A percentile compares a stretch with the other conserved stretches of the same genome.
Evolutionary conservation across 2,329 filamentous ascomycete genomes (phyloP).

Genomic region (Zymoseptoria pseudotritici): DNA sequence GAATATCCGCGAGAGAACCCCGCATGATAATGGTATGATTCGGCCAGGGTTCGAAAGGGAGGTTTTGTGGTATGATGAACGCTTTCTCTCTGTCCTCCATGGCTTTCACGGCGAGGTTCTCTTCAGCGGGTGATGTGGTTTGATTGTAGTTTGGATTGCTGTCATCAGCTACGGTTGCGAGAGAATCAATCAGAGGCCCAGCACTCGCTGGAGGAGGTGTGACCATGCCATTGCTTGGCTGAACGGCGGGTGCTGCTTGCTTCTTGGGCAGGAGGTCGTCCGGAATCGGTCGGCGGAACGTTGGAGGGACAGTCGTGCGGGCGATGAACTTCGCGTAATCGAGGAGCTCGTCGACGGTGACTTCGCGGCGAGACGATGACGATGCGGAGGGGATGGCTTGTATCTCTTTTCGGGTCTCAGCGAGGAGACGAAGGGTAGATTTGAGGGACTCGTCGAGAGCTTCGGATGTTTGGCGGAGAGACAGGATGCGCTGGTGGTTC

Average conservation of each 20-base stretch:
- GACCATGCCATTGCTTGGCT: slow-evolving; percentile 27
- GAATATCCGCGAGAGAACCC: slow-evolving; percentile 57
- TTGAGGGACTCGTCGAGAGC: slow-evolving; percentile 66
- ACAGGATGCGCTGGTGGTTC: slow-evolving; percentile 61
- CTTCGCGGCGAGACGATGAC: slow-evolving; percentile 35
- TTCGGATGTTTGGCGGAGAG: slow-evolving; percentile 59
- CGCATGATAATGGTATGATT: slow-evolving; percentile 59
- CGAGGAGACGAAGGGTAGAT: slow-evolving; percentile 61
- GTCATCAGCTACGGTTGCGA: slow-evolving; percentile 10
- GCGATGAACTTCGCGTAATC: slow-evolving; percentile 72
- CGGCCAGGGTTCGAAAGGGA: slow-evolving; percentile 69
- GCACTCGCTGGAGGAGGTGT: slow-evolving; percentile 19
- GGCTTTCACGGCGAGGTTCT: slow-evolving; percentile 16
- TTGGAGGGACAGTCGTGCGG: slow-evolving; percentile 68
- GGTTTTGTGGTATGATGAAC: slow-evolving; percentile 37
- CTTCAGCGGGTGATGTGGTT: neutral
- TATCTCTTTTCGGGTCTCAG: slow-evolving; percentile 65
- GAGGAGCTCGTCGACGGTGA: slow-evolving; percentile 67
- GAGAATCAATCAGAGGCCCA: neutral
- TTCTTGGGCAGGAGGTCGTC: slow-evolving; percentile 7
- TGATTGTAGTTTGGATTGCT: slow-evolving; percentile 7
- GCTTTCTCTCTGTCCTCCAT: slow-evolving; percentile 32
- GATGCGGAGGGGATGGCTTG: slow-evolving; percentile 49
- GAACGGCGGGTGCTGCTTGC: slow-evolving; percentile 7
- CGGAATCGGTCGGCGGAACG: slow-evolving; percentile 31